Evolutionary conservation across 2,329 filamentous ascomycete genomes (phyloP).

Genomic region (Verticillium albo-atrum): DNA sequence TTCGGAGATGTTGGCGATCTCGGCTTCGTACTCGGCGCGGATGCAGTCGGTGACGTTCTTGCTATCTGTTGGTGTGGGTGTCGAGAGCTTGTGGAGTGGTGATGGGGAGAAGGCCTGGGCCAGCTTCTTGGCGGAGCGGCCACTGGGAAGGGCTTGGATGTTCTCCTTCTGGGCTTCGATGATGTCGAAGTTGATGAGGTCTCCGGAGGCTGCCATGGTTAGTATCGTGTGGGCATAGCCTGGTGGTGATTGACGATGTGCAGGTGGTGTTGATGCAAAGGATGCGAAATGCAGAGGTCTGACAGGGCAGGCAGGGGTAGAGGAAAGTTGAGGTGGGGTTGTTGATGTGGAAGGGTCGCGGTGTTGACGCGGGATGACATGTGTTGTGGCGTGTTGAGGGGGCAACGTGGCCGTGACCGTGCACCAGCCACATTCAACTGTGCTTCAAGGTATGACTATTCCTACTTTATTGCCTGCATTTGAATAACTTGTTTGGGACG

Average conservation of each 20-base stretch:
- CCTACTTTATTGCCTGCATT: too few species aligned
- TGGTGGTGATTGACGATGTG: slow-evolving; percentile 5
- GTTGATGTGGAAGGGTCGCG: slow-evolving; percentile 12
- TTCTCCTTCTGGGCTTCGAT: slow-evolving; percentile 98
- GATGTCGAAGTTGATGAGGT: slow-evolving; percentile 75
- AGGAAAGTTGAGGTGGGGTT: slow-evolving; percentile 9
- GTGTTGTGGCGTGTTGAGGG: slow-evolving; percentile 9
- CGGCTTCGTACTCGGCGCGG: slow-evolving; percentile 80
- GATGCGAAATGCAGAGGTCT: neutral
- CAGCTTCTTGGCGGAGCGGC: slow-evolving; percentile 82
- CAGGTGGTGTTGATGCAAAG: slow-evolving; percentile 3
- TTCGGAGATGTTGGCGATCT: slow-evolving; percentile 73
- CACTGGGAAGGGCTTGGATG: slow-evolving; percentile 87
- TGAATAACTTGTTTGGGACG: too few species aligned
- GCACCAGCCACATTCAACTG: neutral
- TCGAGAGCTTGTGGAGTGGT: slow-evolving; percentile 51
- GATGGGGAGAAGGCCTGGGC: slow-evolving; percentile 74
- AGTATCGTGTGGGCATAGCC: slow-evolving; percentile 6
- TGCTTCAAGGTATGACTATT: too few species aligned
- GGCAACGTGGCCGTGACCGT: slow-evolving; percentile 6
- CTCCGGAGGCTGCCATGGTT: slow-evolving; percentile 44
- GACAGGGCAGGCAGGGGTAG: neutral
- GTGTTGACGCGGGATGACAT: neutral
- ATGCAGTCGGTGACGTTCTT: slow-evolving; percentile 74
- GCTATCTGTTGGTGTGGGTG: slow-evolving; percentile 67